A percentile compares a stretch with the other conserved stretches of the same genome.
phyloP scores from a whole-genome alignment of 176 grass and related monocot genomes.

The Raddia guianensis region DNA sequence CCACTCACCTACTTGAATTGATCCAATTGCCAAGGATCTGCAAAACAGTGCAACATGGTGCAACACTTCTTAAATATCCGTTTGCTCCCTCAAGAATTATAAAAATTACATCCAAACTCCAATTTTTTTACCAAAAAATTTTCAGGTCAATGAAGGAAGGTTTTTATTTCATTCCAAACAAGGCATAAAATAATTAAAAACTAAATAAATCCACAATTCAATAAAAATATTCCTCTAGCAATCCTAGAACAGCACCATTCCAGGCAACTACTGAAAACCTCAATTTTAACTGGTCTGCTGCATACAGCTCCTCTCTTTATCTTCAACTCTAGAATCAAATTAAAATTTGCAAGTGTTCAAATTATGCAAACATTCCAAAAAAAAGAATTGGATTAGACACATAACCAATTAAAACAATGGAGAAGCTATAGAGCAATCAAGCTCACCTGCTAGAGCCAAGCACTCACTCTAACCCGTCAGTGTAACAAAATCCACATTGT shows the following conservation, averaged over 20 bases:
- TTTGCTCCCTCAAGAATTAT: constrained; percentile 5
- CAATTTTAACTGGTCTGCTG: constrained; percentile 25
- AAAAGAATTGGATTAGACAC: constrained; percentile 40
- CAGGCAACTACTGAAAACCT: constrained; percentile 37
- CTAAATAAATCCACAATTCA: not conserved
- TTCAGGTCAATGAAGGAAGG: constrained; percentile 6
- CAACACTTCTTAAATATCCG: not conserved
- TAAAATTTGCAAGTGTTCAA: constrained; percentile 56
- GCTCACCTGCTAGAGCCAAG: constrained; percentile 41
- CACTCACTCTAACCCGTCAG: constrained; percentile 25
- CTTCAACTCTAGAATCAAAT: constrained; percentile 57
- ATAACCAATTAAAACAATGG: constrained; percentile 22
- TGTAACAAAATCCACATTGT: constrained; percentile 35
- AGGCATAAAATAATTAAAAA: constrained; percentile 15
- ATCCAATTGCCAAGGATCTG: constrained; percentile 48
- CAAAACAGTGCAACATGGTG: constrained; percentile 24
- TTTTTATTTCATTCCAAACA: constrained; percentile 23
- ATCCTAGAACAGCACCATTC: not conserved
- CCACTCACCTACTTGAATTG: constrained; percentile 57
- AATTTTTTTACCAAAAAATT: constrained; percentile 4
- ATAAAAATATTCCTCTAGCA: constrained; percentile 6
- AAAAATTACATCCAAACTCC: not conserved
- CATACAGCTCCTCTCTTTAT: constrained; percentile 22
- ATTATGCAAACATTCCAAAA: constrained; percentile 50
- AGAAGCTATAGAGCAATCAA: constrained; percentile 21